A percentile compares a stretch with the other conserved stretches of the same genome.
Conservation (phyloP, 352 stramenopile genomes). For the Phytophthora meadii region DNA sequence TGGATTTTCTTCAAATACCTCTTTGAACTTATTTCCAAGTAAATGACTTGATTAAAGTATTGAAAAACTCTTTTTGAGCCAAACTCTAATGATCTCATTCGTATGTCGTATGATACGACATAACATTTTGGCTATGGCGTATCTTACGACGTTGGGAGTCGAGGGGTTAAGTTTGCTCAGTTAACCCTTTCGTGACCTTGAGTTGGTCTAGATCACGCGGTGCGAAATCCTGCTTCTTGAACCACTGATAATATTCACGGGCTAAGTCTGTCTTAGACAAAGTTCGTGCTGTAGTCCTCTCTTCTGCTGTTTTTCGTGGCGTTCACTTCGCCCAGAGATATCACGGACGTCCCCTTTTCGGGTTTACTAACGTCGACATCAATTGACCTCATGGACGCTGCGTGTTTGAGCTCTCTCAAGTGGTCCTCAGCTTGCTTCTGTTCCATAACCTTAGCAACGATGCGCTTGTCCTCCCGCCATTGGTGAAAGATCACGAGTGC, state of each 20-base stretch:
- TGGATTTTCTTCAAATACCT: no score
- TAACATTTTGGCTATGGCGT: no score
- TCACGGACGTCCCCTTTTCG: constrained; percentile 11
- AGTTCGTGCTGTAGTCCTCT: constrained; percentile 49
- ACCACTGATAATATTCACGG: no score
- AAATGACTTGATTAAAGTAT: no score
- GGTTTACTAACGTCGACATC: constrained; percentile 17
- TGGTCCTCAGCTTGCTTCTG: constrained; percentile 13
- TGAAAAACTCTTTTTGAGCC: no score
- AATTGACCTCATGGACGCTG: constrained; percentile 26
- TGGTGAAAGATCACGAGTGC: constrained; percentile 6
- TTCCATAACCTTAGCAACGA: constrained; percentile 1
- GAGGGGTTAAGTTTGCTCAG: no score
- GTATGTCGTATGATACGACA: no score
- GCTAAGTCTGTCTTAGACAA: constrained; percentile 26
- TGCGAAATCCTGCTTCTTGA: no score
- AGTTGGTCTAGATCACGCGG: no score
- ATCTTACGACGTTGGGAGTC: no score
- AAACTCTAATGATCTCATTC: no score
- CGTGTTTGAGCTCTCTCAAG: constrained; percentile 20
- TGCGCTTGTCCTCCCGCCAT: neutral
- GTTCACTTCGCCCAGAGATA: constrained; percentile 10
- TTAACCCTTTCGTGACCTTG: neutral
- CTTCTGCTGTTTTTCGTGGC: constrained; percentile 44
- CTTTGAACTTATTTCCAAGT: no score